Conservation (phyloP, 208 protist species). For the Tetramitus jugosus region DNA sequence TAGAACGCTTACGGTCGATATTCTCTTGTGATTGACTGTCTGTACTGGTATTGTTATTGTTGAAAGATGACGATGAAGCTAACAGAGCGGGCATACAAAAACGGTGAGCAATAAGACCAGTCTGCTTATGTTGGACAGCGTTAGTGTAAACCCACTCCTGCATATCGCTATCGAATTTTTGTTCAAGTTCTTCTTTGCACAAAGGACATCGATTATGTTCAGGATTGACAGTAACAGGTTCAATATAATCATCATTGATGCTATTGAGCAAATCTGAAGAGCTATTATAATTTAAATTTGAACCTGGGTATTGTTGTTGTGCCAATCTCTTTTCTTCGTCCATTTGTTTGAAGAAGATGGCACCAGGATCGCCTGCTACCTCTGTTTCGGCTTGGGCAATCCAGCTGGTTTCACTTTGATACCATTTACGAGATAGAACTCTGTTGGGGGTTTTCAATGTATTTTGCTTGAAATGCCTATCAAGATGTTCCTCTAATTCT, state of each 20-base stretch:
- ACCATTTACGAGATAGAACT: neutral
- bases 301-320: neutral
- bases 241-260: neutral
- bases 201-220: neutral
- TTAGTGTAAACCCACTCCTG: neutral
- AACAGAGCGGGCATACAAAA: too few species aligned
- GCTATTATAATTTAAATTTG: too few species aligned
- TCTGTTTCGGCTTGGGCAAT: neutral
- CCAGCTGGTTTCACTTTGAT: neutral
- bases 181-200: neutral
- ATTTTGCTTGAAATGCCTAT: neutral
- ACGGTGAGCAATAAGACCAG: neutral
- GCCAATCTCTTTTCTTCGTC: neutral
- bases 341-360: neutral
- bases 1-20: too few species aligned
- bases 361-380: neutral
- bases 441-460: neutral
- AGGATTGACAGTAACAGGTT: neutral
- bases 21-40: too few species aligned
- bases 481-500: neutral
- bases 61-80: too few species aligned
- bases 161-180: neutral
- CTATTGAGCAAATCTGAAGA: too few species aligned
- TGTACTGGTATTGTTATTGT: too few species aligned
- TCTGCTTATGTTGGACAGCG: neutral